Evolutionary conservation across 225 moss, liverwort and hornwort genomes (phyloP), one percentile per base, ranked within the genome.

Genomic region (Pseudoscleropodium purum): DNA sequence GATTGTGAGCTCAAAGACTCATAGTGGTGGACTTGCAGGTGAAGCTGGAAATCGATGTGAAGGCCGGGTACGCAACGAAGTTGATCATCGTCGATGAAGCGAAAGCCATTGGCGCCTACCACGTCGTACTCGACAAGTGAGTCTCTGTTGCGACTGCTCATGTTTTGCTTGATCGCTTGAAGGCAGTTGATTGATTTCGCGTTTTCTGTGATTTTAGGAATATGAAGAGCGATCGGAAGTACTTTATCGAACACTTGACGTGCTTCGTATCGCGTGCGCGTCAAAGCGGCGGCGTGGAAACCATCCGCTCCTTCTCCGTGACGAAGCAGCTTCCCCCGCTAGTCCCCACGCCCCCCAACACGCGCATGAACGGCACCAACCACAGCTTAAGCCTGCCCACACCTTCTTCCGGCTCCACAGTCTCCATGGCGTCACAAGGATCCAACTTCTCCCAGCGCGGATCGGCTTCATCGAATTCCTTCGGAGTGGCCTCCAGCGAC

Each of bases 121-220:
- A 94, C 69, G 92, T 94, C 68, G 90, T 94, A 26, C 91, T 94
- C 33, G 94, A 93, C 84, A 94, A 90, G 94, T 94, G 89, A 86
- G 90, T 84, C 39, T 64, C 27, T 81, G 43, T 67, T 36, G 5
- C 33, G 31, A 21, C 69, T 56, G 67, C 64, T 18, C 83, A 36
- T 66, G 25, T 62, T 34, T 41, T 51, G 27, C 33, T 15, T 26
- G 49, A 64, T 75, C 16, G 10, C 20, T 49, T 17, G 18, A 74
- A 82, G 61, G 33, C 10, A 64, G 72, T 67, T 34, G 31, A 75
- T 21, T 64, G 68, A 79, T 41, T 52, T 57, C 59, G 34, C 9
- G 75, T 25, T 52, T n/a, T 87, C 33, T 39, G 27, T 37, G 24
- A 65, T 84, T 47, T 18, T 80, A 93, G 93, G 86, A 91, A 81